Base-by-base conservation (phyloP, 2,329 filamentous ascomycete species). In the Rhytidhysteron rufulum region DNA sequence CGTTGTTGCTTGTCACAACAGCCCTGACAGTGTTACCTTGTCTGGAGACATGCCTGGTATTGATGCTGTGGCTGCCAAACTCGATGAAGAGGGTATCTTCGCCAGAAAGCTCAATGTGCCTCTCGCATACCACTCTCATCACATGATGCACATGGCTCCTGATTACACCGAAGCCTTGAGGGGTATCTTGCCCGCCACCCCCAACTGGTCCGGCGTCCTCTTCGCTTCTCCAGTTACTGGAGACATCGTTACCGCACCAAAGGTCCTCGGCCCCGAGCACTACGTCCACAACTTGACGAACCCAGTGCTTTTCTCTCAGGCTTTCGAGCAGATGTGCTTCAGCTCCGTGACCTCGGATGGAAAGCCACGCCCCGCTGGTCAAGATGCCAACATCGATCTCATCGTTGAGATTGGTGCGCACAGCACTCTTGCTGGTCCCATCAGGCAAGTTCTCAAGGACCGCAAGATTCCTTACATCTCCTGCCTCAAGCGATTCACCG, bases 81-180 rank as follows among this genome's bases (percentile, higher is more conserved):
- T 72, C 1, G 49, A 65, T 4, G 53, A 58, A 4, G 49, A 62
- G 10, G 50, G 55, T 4, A 59, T 60, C 4, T 72, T 71, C 42
- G 55, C 51, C 1, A 54, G 68, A 1, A 39, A 50, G 11, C 58
- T 73, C 5, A 57, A 61, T 37, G 67, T 71, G 4, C 57, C 65
- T 17, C 57, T 48, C 13, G 70, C 69, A 0, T 73, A 72, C 39
- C 70, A 72, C 39, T 69, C 65, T 2, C 55, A 57, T 22, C 66
- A 70, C 19, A 69, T 69, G 67, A 31, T 53, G 3, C 39, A 52
- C 2, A 62, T 60, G 32, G 52, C 57, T 4, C 46, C 40, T 5
- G 48, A 54, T 2, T 68, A 70, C 34, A 11, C 27, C 7, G 19
- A 18, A 33, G 11, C 19, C 3, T 17, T 33, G 13, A 18, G 31